Conservation (phyloP, 805 yeast genomes). For the Candida germanica region DNA sequence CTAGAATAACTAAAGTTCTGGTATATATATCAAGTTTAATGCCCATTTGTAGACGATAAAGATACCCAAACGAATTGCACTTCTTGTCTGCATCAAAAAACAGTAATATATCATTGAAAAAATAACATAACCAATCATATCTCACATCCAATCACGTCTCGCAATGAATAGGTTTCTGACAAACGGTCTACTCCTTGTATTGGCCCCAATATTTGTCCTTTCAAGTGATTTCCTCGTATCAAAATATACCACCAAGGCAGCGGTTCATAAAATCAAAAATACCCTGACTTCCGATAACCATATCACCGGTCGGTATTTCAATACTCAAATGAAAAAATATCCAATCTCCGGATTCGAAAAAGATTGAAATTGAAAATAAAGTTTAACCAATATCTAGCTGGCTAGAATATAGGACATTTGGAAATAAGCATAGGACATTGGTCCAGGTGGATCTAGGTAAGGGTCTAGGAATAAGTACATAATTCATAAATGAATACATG, state of each 20-base stretch:
- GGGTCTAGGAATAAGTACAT: too few species aligned
- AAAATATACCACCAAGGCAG: constrained; percentile 19
- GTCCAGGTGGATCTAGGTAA: too few species aligned
- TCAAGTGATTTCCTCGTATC: constrained; percentile 27
- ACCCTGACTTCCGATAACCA: constrained; percentile 2
- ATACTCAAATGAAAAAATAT: constrained; percentile 12
- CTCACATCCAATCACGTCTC: too few species aligned
- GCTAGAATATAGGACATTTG: constrained; percentile 2
- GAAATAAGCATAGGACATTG: too few species aligned
- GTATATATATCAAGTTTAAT: too few species aligned
- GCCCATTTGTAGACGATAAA: too few species aligned
- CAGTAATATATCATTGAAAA: too few species aligned
- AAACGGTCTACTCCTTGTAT: constrained; percentile 21
- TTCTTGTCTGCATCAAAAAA: too few species aligned
- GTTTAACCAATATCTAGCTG: constrained; percentile 2
- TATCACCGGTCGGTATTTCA: constrained; percentile 10
- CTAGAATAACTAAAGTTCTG: too few species aligned
- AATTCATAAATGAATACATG: too few species aligned
- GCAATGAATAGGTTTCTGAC: constrained; percentile 19
- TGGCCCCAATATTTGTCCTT: constrained; percentile 31
- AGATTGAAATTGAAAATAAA: background rate
- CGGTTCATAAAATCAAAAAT: constrained; percentile 13
- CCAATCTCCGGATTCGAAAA: constrained; percentile 7
- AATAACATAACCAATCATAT: too few species aligned
- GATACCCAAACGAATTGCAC: too few species aligned